Evolutionary conservation across 108 stramenopile species (phyloP).

Genomic region (Fragilariopsis cylindrus): DNA sequence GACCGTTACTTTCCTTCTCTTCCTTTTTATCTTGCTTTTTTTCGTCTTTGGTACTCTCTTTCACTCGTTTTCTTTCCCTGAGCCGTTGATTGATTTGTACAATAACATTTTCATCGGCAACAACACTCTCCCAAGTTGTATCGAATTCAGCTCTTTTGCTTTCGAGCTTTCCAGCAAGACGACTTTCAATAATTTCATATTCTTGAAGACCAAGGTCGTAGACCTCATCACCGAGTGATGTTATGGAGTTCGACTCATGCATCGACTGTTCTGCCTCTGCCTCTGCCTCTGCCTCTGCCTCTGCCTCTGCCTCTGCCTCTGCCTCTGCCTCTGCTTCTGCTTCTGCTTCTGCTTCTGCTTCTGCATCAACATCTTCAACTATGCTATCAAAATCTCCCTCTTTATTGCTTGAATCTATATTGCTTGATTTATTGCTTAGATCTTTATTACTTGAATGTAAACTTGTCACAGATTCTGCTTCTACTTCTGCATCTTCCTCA

Average conservation of each 20-base stretch:
- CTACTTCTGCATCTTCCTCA: slow-evolving; percentile 3
- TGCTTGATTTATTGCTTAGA: too few species aligned
- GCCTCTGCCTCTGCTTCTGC: background rate
- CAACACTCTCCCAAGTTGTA: slow-evolving; percentile 32
- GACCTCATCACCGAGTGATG: slow-evolving; percentile 1
- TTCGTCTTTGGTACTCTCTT: background rate
- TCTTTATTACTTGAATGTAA: background rate
- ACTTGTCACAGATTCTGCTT: background rate
- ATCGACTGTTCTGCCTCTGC: background rate
- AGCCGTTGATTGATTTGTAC: slow-evolving; percentile 36
- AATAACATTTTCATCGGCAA: slow-evolving; percentile 27
- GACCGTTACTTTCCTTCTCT: slow-evolving; percentile 6
- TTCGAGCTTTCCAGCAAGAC: slow-evolving; percentile 13
- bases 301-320: too few species aligned
- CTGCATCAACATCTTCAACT: background rate
- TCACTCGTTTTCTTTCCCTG: slow-evolving; percentile 19
- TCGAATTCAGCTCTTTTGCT: slow-evolving; percentile 33
- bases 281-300: background rate
- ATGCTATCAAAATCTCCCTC: slow-evolving; percentile 2
- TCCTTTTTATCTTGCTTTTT: slow-evolving; percentile 18
- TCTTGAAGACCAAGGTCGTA: slow-evolving; percentile 7
- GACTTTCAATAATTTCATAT: slow-evolving; percentile 30
- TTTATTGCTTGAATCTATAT: background rate
- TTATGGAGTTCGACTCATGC: background rate
- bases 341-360: slow-evolving; percentile 6